phyloP scores from a whole-genome alignment of 345 rosid species.

The Eucalyptus curtisii region DNA sequence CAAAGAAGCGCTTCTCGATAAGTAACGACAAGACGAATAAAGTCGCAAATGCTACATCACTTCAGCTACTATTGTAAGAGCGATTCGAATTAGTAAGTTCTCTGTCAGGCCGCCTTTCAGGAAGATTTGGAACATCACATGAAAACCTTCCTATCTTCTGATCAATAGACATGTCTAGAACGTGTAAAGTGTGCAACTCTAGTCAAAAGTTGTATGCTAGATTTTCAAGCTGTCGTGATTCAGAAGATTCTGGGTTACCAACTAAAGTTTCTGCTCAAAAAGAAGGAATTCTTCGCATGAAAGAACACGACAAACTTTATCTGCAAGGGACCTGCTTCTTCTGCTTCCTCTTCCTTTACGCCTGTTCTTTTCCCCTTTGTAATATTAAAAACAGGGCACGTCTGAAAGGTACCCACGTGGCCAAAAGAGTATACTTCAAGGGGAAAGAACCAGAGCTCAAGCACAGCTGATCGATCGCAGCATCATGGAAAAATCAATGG shows the following conservation, averaged over 20 bases:
- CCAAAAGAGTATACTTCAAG: background rate
- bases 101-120: background rate
- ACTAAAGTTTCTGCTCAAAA: background rate
- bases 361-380: background rate
- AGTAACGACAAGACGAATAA: background rate
- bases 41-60: background rate
- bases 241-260: background rate
- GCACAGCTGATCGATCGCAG: background rate
- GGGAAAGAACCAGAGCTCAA: background rate
- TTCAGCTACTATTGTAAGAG: background rate
- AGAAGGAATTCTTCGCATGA: background rate
- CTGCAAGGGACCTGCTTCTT: background rate
- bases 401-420: background rate
- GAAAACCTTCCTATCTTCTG: background rate
- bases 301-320: background rate
- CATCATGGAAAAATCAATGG: background rate
- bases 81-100: background rate
- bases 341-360: background rate
- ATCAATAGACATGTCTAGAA: background rate
- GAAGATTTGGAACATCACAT: background rate
- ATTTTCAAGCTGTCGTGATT: background rate
- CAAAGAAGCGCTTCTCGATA: background rate
- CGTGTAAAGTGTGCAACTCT: background rate
- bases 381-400: background rate
- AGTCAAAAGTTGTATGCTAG: background rate